Conservation (phyloP, 2,329 filamentous ascomycete species). For the Epicoccum sorghinum region DNA sequence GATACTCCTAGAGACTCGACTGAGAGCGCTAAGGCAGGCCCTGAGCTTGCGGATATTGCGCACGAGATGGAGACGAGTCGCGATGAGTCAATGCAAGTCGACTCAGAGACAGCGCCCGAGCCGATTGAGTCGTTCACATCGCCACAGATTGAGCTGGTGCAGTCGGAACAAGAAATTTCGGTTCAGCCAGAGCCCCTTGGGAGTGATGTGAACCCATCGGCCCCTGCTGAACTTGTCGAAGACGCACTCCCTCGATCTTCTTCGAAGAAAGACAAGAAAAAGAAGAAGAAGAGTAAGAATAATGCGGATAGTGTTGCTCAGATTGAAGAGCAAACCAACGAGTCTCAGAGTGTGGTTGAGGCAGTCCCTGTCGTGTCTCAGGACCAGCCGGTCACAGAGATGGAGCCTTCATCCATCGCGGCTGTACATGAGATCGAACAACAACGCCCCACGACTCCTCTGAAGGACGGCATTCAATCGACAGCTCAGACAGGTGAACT, state of each 20-base stretch:
- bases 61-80: too few species aligned
- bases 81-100: too few species aligned
- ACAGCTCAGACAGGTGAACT: conserved; percentile 6
- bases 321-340: neutral
- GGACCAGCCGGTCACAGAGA: conserved; percentile 1
- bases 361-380: neutral
- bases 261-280: conserved; percentile 38
- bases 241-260: conserved; percentile 19
- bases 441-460: conserved; percentile 6
- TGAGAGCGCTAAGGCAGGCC: too few species aligned
- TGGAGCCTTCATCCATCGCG: neutral
- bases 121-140: neutral
- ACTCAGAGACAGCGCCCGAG: neutral
- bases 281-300: conserved; percentile 31
- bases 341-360: neutral
- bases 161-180: neutral
- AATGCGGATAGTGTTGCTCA: conserved; percentile 16
- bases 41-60: too few species aligned
- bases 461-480: neutral
- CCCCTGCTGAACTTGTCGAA: conserved; percentile 8
- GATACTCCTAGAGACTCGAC: conserved; percentile 26
- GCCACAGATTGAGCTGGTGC: neutral
- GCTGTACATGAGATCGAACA: conserved; percentile 1
- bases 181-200: neutral
- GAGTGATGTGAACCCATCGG: neutral